Conservation (phyloP, 2,329 filamentous ascomycete species). For the Cyclaneusma minus region DNA sequence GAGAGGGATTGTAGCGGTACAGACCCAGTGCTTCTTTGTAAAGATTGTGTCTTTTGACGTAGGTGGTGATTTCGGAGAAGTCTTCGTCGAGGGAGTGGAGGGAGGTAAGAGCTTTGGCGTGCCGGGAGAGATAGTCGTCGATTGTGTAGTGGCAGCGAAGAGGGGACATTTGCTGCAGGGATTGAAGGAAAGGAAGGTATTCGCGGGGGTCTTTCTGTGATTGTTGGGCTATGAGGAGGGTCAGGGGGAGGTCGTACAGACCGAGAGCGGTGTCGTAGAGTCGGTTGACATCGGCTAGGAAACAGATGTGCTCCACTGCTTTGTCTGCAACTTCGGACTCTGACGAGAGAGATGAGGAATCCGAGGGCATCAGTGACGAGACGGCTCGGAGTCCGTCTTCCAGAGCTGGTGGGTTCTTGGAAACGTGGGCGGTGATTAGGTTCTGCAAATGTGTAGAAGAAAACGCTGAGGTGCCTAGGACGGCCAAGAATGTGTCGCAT, state of each 20-base stretch:
- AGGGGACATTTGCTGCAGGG: constrained; percentile 58
- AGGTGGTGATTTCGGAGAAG: constrained; percentile 65
- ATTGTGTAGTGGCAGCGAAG: constrained; percentile 67
- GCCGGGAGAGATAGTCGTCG: constrained; percentile 70
- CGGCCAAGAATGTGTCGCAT: constrained; percentile 67
- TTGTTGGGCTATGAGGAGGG: constrained; percentile 83
- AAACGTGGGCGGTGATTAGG: constrained; percentile 86
- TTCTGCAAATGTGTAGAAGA: constrained; percentile 67
- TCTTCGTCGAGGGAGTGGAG: constrained; percentile 51
- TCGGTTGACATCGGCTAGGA: constrained; percentile 82
- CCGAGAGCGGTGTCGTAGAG: constrained; percentile 85
- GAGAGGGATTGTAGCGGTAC: constrained; percentile 65
- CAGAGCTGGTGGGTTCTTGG: constrained; percentile 80
- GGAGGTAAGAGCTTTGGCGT: constrained; percentile 61
- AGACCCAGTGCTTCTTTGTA: constrained; percentile 65
- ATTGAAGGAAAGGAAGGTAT: constrained; percentile 88
- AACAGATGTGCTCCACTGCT: constrained; percentile 93
- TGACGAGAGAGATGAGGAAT: too few species aligned
- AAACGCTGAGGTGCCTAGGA: constrained; percentile 45
- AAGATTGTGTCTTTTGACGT: constrained; percentile 64
- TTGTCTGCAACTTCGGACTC: constrained; percentile 64
- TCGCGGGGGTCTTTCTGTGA: constrained; percentile 91
- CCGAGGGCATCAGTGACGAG: constrained; percentile 45
- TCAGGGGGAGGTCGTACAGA: constrained; percentile 80
- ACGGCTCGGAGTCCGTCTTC: constrained; percentile 73